Percentiles rank a stretch among this genome's conserved stretches.
Conservation (phyloP, 306 rosid species). For the Castanea sativa region DNA sequence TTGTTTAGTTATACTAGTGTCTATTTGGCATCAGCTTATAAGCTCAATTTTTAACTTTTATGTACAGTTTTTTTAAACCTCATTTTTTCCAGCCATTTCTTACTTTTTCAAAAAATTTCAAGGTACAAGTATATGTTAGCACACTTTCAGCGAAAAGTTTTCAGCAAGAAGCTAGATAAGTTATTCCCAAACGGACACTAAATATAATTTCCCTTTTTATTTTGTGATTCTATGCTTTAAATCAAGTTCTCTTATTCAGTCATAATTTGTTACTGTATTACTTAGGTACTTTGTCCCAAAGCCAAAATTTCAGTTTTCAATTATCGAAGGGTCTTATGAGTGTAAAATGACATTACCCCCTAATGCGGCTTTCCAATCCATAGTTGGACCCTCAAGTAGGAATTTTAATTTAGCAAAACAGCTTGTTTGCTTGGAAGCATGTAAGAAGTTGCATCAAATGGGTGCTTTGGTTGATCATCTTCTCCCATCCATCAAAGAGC, state of each 20-base stretch:
- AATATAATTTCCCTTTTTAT: slow-evolving; percentile 4
- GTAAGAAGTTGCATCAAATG: slow-evolving; percentile 79
- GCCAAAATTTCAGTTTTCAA: slow-evolving; percentile 46
- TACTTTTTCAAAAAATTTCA: too few relatives aligned
- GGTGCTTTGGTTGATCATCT: slow-evolving; percentile 83
- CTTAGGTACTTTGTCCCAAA: slow-evolving; percentile 55
- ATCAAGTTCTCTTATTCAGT: slow-evolving; percentile 1
- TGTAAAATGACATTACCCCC: slow-evolving; percentile 68
- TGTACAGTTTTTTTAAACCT: too few relatives aligned
- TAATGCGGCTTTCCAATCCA: slow-evolving; percentile 66
- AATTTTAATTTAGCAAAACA: slow-evolving; percentile 55
- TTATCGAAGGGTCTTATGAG: slow-evolving; percentile 43
- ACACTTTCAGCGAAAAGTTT: too few relatives aligned
- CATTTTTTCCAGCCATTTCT: too few relatives aligned
- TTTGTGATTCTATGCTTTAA: neutral
- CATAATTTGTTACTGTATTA: slow-evolving; percentile 27
- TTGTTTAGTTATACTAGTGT: neutral
- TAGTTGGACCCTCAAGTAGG: slow-evolving; percentile 62
- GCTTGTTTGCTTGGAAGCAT: slow-evolving; percentile 89
- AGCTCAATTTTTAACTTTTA: too few relatives aligned
- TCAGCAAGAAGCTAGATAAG: too few relatives aligned
- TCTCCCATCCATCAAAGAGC: slow-evolving; percentile 46
- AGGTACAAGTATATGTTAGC: too few relatives aligned
- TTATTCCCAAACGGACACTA: too few relatives aligned
- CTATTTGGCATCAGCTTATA: too few relatives aligned